Evolutionary conservation across 202 grass and related monocot species (phyloP), one percentile per base, ranked within the genome.

Genomic region (Hordeum pubiflorum): DNA sequence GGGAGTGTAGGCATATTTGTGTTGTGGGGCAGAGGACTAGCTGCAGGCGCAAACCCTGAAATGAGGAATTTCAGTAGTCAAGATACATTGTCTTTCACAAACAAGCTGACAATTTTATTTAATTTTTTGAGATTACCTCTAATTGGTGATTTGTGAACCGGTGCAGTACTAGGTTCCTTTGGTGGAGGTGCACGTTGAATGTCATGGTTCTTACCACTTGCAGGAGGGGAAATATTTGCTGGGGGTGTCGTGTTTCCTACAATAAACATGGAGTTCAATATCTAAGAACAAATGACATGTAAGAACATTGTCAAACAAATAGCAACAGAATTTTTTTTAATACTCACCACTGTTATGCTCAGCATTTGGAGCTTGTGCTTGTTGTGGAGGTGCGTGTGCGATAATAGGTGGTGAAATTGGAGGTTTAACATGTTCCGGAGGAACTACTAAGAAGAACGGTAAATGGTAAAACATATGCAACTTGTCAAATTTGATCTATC

Each of bases 41-140:
- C 75, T 82, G 89, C 77, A 82, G 91, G 93, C 3, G 86, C 72
- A 89, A 61, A 87, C 36, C 72, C 91, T 97, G 86, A 88, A 83
- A 86, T 6, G 20, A 82, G 58, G 3, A 72, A 83, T 57, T 58
- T 69, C 56, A 18, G 34, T 77, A 71, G n/a, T 81, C 63, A 81
- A 87, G 52, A 32, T 40, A 63, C 36, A 69, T 40, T 73, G 12
- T 39, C 21, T 73, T 69, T 38, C 60, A 18, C 39, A 76, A 78
- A 21, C 17, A 26, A 22, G 76, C 13, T 75, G 17, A 6, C 63
- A 41, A 26, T 5, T 55, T 27, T 79, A 17, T 50, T 50, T 50
- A 6, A 6, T 17, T 50, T 50, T 50, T 50, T 50, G 14, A 17
- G 59, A 62, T 83, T 87, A 91, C 90, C 88, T 82, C 78, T 86